Evolutionary conservation across 192 early-diverging fungal species (phyloP).

Genomic region (Backusella sp.): DNA sequence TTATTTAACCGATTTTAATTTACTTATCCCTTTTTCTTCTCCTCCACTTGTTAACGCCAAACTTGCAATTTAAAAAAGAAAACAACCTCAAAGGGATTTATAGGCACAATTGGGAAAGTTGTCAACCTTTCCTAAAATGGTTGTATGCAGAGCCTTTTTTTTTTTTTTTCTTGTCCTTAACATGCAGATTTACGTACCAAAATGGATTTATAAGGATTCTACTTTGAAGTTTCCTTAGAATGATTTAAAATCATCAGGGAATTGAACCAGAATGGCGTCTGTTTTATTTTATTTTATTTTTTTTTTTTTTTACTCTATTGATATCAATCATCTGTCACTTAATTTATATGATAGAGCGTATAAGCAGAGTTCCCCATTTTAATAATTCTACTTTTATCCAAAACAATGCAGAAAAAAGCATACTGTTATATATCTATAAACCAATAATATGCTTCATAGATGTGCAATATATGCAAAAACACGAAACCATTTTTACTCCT

Average conservation of each 20-base stretch:
- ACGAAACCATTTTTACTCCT: background rate
- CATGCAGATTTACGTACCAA: too few species aligned
- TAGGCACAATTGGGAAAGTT: background rate
- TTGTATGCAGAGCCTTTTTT: background rate
- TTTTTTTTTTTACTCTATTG: too few species aligned
- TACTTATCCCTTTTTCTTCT: too few species aligned
- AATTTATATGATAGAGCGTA: background rate
- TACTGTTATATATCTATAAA: background rate
- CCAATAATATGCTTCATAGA: background rate
- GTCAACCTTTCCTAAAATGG: constrained; percentile 1
- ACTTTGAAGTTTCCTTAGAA: background rate
- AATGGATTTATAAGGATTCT: too few species aligned
- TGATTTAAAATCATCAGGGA: background rate
- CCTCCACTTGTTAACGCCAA: too few species aligned
- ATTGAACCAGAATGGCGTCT: background rate
- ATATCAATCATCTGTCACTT: background rate
- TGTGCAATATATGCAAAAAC: background rate
- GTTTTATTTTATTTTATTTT: too few species aligned
- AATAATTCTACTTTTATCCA: background rate
- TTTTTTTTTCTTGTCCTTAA: too few species aligned
- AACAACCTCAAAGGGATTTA: background rate
- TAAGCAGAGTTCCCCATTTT: background rate
- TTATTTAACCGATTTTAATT: too few species aligned
- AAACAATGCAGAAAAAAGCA: background rate
- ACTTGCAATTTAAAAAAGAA: background rate